Evolutionary conservation across 495 filamentous ascomycete genomes (phyloP).

Genomic region (Aspergillus bridgeri): DNA sequence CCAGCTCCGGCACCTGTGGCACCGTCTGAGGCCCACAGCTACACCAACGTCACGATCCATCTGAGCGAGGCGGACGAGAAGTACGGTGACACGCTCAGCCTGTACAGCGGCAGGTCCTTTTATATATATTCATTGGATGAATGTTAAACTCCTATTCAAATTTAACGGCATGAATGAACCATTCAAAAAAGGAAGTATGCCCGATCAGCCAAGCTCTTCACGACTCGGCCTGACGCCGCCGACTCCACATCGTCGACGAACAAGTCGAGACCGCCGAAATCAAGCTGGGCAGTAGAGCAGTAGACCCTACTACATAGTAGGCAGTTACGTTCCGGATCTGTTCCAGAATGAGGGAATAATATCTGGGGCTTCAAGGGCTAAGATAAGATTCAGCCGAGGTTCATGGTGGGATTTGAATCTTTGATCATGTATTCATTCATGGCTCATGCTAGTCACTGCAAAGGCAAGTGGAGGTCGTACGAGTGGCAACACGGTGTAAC

Average conservation of each 20-base stretch:
- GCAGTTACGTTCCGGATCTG: too few species aligned
- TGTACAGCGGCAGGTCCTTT: constrained; percentile 7
- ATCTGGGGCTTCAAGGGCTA: neutral
- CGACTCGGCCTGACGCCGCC: neutral
- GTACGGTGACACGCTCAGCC: constrained; percentile 9
- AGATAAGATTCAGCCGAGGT: neutral
- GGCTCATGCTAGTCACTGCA: too few species aligned
- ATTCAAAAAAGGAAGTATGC: neutral
- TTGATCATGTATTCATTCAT: too few species aligned
- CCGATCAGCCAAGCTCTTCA: neutral
- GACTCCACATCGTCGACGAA: neutral
- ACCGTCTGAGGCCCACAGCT: constrained; percentile 11
- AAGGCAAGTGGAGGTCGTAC: neutral
- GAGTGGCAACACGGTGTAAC: too few species aligned
- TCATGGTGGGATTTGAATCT: neutral
- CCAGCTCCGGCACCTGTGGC: constrained; percentile 19
- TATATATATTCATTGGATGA: neutral
- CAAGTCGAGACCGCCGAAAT: neutral
- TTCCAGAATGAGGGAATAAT: neutral
- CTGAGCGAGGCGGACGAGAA: constrained; percentile 14
- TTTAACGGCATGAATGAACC: too few species aligned
- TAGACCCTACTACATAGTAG: too few species aligned
- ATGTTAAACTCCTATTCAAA: neutral
- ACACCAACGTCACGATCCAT: constrained; percentile 16
- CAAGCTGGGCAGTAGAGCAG: neutral